phyloP scores from a whole-genome alignment of 1,284 basidiomycete species.

The Tremellales sp. region DNA sequence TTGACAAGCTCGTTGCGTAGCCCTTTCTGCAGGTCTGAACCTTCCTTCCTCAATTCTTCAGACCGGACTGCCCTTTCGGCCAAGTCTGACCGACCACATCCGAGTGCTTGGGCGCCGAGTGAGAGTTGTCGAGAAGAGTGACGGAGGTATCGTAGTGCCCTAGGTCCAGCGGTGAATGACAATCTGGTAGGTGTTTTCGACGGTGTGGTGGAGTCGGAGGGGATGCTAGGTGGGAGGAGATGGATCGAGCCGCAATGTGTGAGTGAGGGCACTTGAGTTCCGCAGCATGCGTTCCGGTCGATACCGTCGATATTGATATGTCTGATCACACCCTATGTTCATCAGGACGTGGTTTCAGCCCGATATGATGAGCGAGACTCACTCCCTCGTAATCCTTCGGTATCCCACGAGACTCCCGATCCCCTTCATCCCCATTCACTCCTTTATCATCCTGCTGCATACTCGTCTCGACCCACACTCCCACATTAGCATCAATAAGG shows the following conservation, averaged over 20 bases:
- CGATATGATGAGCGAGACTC: constrained; percentile 13
- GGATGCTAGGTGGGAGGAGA: constrained; percentile 46
- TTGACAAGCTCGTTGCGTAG: constrained; percentile 64
- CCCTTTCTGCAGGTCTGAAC: constrained; percentile 61
- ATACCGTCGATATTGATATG: constrained; percentile 74
- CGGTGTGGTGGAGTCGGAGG: constrained; percentile 47
- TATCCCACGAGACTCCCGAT: constrained; percentile 64
- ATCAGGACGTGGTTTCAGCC: neutral
- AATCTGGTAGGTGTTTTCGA: constrained; percentile 63
- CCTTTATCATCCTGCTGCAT: constrained; percentile 27
- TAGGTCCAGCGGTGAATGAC: constrained; percentile 74
- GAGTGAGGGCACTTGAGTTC: constrained; percentile 60
- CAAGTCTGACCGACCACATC: constrained; percentile 54
- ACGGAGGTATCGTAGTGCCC: constrained; percentile 61
- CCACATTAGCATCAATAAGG: constrained; percentile 48
- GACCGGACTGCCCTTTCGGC: constrained; percentile 53
- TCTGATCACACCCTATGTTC: constrained; percentile 62
- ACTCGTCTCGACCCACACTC: constrained; percentile 38
- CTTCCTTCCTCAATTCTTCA: constrained; percentile 61
- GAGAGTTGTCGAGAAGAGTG: constrained; percentile 58
- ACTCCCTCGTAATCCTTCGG: constrained; percentile 47
- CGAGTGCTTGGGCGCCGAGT: constrained; percentile 58
- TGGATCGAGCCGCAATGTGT: constrained; percentile 41
- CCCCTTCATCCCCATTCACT: constrained; percentile 47
- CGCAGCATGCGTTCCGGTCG: constrained; percentile 78